phyloP scores from a whole-genome alignment of 768 basidiomycete genomes.

The Rhodosporidiobolus odoratus region DNA sequence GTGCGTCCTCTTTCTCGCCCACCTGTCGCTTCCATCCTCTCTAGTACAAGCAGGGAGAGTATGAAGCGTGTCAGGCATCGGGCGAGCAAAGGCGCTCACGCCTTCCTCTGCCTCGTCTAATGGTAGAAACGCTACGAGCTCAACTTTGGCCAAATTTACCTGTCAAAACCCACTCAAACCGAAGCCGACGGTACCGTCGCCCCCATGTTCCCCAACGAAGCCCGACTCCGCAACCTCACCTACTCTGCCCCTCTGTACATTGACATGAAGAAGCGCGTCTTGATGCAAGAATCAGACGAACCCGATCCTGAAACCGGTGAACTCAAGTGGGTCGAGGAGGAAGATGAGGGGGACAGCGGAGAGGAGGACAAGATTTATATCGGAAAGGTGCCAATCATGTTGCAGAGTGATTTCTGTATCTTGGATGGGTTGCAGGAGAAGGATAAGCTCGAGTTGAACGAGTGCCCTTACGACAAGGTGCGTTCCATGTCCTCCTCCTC shows the following conservation, averaged over 20 bases:
- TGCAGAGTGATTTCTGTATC: constrained; percentile 91
- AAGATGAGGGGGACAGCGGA: constrained; percentile 46
- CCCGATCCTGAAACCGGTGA: constrained; percentile 55
- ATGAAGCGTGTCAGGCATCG: too few species aligned
- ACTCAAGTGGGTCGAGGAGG: constrained; percentile 35
- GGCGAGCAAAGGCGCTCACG: too few species aligned
- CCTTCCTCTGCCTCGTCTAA: too few species aligned
- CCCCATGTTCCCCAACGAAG: constrained; percentile 94
- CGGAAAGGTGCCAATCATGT: constrained; percentile 97
- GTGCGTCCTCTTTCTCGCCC: constrained; percentile 38
- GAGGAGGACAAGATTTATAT: constrained; percentile 71
- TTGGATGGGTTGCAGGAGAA: constrained; percentile 70
- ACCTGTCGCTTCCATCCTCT: not conserved
- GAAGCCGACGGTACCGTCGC: constrained; percentile 92
- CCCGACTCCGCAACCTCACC: constrained; percentile 85
- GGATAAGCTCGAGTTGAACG: constrained; percentile 83
- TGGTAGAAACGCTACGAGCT: constrained; percentile 83
- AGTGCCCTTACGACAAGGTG: constrained; percentile 87
- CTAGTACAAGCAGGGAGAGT: not conserved
- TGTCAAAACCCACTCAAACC: constrained; percentile 87
- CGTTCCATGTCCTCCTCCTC: not conserved
- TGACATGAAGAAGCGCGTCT: constrained; percentile 83
- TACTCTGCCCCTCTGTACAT: constrained; percentile 94
- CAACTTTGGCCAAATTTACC: constrained; percentile 94
- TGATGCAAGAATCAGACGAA: constrained; percentile 68